Evolutionary conservation across 2,329 filamentous ascomycete genomes (phyloP), one percentile per base, ranked within the genome.

Genomic region (Cladosporium sp.): DNA sequence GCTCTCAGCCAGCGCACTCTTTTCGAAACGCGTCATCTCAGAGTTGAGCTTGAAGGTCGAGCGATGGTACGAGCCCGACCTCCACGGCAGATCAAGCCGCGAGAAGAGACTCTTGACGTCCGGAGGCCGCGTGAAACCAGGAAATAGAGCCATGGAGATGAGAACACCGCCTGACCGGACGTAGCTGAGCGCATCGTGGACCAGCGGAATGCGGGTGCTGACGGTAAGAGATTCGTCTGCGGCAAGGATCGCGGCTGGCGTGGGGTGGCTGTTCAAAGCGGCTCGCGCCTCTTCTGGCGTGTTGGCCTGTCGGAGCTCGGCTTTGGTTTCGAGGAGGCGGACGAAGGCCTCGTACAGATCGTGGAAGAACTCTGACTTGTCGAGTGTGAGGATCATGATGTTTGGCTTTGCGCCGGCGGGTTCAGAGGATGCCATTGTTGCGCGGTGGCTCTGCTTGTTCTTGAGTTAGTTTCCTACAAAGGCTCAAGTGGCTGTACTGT

Each of bases 111-210:
- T 54, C 21, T 60, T 64, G 64, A 70, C 59, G 18, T 68, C 52
- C 14, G 54, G 47, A 7, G 61, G 60, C 1, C 61, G 57, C 12
- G 66, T 49, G n/a, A n/a, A n/a, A n/a, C n/a, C n/a, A n/a, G n/a
- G n/a, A n/a, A n/a, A n/a, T n/a, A n/a, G n/a, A n/a, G n/a, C n/a
- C 59, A 68, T 68, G 59, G 71, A 68, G 64, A 72, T 52, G 12
- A 72, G 30, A 1, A 55, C 67, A 38, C 71, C 71, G 36, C 71
- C 71, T 14, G 47, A 55, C 3, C 62, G 67, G n/a, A 70, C 67
- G 66, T 68, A 72, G n/a, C 63, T 38, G 18, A 57, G 36, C 11
- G 71, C 70, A 54, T 70, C 67, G 12, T 63, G 59, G n/a, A 52
- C 32, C 14, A 68, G 62, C 21, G 61, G 28, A n/a, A 59, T 26